Conservation (phyloP, 768 basidiomycete species). For the Russula abietina region DNA sequence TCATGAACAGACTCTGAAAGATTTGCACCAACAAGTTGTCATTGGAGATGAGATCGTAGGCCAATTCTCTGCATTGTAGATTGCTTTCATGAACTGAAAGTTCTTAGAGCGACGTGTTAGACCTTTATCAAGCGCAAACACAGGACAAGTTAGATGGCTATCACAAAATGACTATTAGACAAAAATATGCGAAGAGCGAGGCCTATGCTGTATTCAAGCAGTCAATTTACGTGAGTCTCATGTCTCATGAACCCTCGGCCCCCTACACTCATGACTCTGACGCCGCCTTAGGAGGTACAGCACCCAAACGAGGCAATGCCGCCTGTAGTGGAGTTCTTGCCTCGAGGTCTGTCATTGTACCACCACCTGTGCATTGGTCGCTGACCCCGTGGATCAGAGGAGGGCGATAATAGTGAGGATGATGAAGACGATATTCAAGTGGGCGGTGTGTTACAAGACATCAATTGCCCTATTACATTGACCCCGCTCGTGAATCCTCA, state of each 20-base stretch:
- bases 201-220: conserved; percentile 59
- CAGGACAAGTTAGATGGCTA: conserved; percentile 43
- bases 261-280: background rate
- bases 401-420: conserved; percentile 72
- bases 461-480: conserved; percentile 78
- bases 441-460: conserved; percentile 78
- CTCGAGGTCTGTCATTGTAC: conserved; percentile 47
- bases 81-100: conserved; percentile 3
- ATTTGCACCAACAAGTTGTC: conserved; percentile 51
- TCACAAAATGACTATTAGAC: conserved; percentile 57
- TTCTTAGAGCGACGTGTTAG: conserved; percentile 46
- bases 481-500: conserved; percentile 62
- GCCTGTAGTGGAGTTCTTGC: conserved; percentile 66
- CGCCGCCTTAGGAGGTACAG: conserved; percentile 52
- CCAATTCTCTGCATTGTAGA: conserved; percentile 32
- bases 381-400: conserved; percentile 45
- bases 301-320: conserved; percentile 67
- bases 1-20: conserved; percentile 49
- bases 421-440: conserved; percentile 86
- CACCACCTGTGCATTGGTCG: background rate
- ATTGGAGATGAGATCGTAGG: conserved; percentile 46
- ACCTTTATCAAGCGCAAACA: conserved; percentile 46
- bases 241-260: background rate
- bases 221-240: conserved; percentile 41
- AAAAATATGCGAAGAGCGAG: conserved; percentile 66